Evolutionary conservation across 1,284 basidiomycete species (phyloP).

Genomic region (Cutaneotrichosporon cutaneum): DNA sequence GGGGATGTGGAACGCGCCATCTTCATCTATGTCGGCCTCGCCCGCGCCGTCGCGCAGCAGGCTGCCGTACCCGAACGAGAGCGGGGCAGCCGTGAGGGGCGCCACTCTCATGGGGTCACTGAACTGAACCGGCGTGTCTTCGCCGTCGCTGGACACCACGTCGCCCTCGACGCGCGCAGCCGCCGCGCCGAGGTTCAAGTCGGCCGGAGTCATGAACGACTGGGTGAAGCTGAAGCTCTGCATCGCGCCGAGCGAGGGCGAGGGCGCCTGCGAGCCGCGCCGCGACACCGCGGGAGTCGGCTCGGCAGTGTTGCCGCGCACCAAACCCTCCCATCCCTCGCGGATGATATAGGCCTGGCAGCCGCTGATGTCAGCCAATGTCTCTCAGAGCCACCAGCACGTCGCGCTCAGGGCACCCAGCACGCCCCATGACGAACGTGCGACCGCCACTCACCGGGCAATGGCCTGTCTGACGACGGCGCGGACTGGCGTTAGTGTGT

Average conservation of each 20-base stretch:
- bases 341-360: conserved; percentile 91
- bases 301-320: conserved; percentile 57
- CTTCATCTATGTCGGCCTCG: conserved; percentile 58
- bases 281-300: conserved; percentile 39
- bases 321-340: conserved; percentile 95
- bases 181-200: conserved; percentile 26
- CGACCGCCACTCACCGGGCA: conserved; percentile 63
- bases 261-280: conserved; percentile 23
- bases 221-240: conserved; percentile 40
- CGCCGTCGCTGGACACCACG: conserved; percentile 9
- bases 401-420: background rate
- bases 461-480: conserved; percentile 87
- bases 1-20: conserved; percentile 35
- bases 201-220: background rate
- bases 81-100: conserved; percentile 47
- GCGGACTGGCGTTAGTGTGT: conserved; percentile 60
- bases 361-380: conserved; percentile 59
- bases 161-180: background rate
- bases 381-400: background rate
- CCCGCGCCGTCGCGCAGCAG: conserved; percentile 87
- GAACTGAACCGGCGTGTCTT: conserved; percentile 29
- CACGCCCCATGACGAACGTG: background rate
- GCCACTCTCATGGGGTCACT: conserved; percentile 36
- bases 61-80: conserved; percentile 87
- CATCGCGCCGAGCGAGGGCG: conserved; percentile 32